Conservation (phyloP, 1,139 yeast genomes). For the Yamadazyma aaseri region DNA sequence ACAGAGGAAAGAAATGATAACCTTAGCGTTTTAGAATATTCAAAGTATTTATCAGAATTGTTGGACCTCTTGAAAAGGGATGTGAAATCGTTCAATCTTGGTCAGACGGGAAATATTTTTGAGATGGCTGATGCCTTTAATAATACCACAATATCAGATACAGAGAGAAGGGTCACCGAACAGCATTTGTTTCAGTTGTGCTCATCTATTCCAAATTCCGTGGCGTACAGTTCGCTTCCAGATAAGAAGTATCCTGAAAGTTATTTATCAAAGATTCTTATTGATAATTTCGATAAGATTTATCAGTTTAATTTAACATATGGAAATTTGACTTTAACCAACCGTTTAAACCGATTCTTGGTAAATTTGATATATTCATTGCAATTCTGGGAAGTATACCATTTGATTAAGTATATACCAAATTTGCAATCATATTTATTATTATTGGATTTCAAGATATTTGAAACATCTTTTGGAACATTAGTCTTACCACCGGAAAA, state of each 20-base stretch:
- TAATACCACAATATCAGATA: background rate
- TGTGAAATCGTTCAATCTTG: background rate
- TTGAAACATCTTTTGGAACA: constrained; percentile 39
- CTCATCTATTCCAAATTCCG: constrained; percentile 10
- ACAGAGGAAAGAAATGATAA: constrained; percentile 6
- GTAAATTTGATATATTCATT: constrained; percentile 40
- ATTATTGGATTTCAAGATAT: constrained; percentile 36
- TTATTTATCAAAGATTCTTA: constrained; percentile 35
- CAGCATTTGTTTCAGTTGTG: constrained; percentile 4
- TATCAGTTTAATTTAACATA: constrained; percentile 33
- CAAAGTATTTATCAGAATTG: background rate
- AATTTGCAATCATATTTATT: constrained; percentile 33
- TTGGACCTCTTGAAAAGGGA: constrained; percentile 7
- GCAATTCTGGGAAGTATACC: constrained; percentile 49
- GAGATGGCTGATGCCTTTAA: constrained; percentile 1
- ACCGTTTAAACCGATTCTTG: constrained; percentile 37
- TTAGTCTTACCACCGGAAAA: constrained; percentile 43
- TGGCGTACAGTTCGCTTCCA: background rate
- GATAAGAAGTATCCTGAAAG: constrained; percentile 31
- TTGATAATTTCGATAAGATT: constrained; percentile 38
- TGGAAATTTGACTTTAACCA: constrained; percentile 38
- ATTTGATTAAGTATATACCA: constrained; percentile 34
- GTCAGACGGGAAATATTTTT: background rate
- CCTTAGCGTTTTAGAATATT: background rate
- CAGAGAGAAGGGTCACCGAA: background rate